Evolutionary conservation across 2,329 filamentous ascomycete genomes (phyloP), one percentile per base, ranked within the genome.

Genomic region (Colletotrichum destructivum): DNA sequence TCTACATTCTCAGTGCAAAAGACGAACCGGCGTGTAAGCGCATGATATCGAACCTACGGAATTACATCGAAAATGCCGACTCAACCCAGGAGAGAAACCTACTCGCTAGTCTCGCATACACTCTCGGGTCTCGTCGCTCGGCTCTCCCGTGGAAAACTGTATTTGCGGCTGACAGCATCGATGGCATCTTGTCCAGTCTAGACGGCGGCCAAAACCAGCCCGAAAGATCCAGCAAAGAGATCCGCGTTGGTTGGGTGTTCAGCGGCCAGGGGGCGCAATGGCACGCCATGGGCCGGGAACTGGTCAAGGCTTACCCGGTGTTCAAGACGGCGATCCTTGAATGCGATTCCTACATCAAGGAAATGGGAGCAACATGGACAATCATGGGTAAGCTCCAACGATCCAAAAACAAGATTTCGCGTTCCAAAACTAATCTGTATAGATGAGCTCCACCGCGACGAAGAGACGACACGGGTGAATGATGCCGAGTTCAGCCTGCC

Each of bases 341-440:
- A 16, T 38, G 31, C 31, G 54, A 57, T 38, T 42, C 31, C 16
- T 57, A 57, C 26, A n/a, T 57, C 15, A 57, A 38, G 40, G 54
- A 57, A 38, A 57, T 57, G 31, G 54, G 54, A 18, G 54, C 54
- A 6, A 16, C 63, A 0, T 82, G 80, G 79, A 69, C 62, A 1
- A 76, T 84, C 1, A 44, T 80, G n/a, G 79, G 82, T 46, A 82
- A 84, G 74, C 77, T 86, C 2, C 62, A 71, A 26, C 26, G 35
- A 81, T 23, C 21, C 7, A 51, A 51, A 15, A 51, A n/a, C 21
- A 23, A 51, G 5, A 7, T 51, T 26, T 51, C n/a, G 18, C 6
- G 18, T 51, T 51, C 47, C 18, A 51, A 51, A 78, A 4, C 84
- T 82, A 67, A 79, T 77, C 13, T 74, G 82, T 2, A 44, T 80